Percentiles rank a stretch among this genome's conserved stretches.
phyloP scores from a whole-genome alignment of 2,329 filamentous ascomycete genomes.

The Ceratocystiopsis sp. region DNA sequence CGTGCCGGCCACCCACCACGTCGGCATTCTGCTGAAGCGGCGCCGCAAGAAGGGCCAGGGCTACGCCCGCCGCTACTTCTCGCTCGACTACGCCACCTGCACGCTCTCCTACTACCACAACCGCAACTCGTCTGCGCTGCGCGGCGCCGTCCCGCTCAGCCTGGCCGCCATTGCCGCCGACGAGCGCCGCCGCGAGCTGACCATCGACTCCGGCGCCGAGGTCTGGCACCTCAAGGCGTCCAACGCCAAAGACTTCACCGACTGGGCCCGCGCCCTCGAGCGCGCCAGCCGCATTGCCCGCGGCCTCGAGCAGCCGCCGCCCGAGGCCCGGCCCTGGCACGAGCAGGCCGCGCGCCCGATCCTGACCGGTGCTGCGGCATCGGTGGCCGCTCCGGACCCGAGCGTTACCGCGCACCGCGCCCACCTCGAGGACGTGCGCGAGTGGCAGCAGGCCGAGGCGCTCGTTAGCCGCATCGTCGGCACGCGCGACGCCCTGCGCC shows the following conservation, averaged over 20 bases:
- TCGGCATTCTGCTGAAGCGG: constrained; percentile 74
- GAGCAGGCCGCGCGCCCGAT: neutral
- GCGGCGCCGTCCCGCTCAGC: constrained; percentile 82
- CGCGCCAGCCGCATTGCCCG: constrained; percentile 54
- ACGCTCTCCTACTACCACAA: constrained; percentile 95
- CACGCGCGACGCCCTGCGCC: constrained; percentile 72
- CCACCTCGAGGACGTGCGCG: constrained; percentile 47
- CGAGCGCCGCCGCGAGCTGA: constrained; percentile 77
- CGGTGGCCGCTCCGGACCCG: constrained; percentile 3
- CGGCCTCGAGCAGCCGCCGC: constrained; percentile 24
- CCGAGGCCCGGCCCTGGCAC: neutral
- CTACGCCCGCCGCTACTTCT: constrained; percentile 87
- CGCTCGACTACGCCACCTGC: constrained; percentile 82
- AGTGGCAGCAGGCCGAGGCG: constrained; percentile 76
- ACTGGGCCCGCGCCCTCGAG: constrained; percentile 77
- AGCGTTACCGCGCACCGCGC: constrained; percentile 15
- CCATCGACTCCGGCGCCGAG: constrained; percentile 90
- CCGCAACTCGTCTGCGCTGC: constrained; percentile 76
- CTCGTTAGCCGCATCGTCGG: constrained; percentile 76
- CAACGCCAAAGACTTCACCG: constrained; percentile 68
- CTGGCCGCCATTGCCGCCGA: constrained; percentile 83
- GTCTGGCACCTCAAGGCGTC: constrained; percentile 85
- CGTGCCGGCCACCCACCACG: constrained; percentile 45
- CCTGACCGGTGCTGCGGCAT: neutral
- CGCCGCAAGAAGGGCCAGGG: constrained; percentile 87